Evolutionary conservation across 2,329 filamentous ascomycete species (phyloP).

Genomic region (Talaromyces piceae): DNA sequence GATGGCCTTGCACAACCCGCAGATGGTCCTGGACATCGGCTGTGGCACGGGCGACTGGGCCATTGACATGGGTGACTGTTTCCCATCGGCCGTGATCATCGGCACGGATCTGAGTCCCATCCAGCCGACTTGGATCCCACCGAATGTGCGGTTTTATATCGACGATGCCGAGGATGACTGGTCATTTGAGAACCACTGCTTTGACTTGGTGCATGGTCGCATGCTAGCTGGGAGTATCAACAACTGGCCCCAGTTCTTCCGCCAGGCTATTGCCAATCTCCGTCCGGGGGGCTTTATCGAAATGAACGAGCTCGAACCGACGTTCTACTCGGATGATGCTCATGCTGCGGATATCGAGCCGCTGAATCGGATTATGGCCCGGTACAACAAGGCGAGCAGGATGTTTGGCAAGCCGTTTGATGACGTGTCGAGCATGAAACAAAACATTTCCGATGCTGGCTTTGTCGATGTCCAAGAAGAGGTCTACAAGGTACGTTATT

Average conservation of each 20-base stretch:
- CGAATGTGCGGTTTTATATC: slow-evolving; percentile 26
- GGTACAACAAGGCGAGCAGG: slow-evolving; percentile 17
- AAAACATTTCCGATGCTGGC: slow-evolving; percentile 23
- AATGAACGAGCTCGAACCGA: slow-evolving; percentile 20
- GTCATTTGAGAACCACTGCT: slow-evolving; percentile 16
- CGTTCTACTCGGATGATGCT: slow-evolving; percentile 17
- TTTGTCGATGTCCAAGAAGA: slow-evolving; percentile 26
- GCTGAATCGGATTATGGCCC: slow-evolving; percentile 16
- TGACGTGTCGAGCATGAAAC: slow-evolving; percentile 15
- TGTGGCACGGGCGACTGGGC: slow-evolving; percentile 40
- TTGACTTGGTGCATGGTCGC: slow-evolving; percentile 27
- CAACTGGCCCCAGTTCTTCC: slow-evolving; percentile 16
- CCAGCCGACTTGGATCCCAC: slow-evolving; percentile 27
- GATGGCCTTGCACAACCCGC: slow-evolving; percentile 17
- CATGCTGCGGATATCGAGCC: slow-evolving; percentile 13
- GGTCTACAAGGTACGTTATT: slow-evolving; percentile 15
- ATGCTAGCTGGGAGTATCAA: slow-evolving; percentile 19
- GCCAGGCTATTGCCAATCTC: slow-evolving; percentile 18
- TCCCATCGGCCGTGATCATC: slow-evolving; percentile 27
- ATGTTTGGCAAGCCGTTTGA: slow-evolving; percentile 4
- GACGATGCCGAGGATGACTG: slow-evolving; percentile 26
- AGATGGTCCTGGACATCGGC: slow-evolving; percentile 33
- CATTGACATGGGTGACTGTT: slow-evolving; percentile 26
- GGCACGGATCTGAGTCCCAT: slow-evolving; percentile 35
- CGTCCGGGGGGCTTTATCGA: slow-evolving; percentile 24